Conservation (phyloP, 768 basidiomycete genomes). For the Leccinum aurantiacum region DNA sequence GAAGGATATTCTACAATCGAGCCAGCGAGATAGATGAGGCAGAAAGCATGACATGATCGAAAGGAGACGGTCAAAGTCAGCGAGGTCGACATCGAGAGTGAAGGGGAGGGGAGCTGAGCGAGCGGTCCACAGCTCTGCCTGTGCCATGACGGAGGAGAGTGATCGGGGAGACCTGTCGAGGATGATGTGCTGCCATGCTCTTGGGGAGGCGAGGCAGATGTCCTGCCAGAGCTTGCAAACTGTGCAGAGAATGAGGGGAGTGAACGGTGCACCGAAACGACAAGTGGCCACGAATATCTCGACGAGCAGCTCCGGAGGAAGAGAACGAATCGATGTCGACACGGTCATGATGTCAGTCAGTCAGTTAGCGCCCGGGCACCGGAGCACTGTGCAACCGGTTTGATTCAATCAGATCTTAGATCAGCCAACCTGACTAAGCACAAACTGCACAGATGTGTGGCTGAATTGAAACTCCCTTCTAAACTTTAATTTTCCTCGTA, state of each 20-base stretch:
- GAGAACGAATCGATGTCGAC: constrained; percentile 22
- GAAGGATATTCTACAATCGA: constrained; percentile 46
- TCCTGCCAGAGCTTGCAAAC: constrained; percentile 64
- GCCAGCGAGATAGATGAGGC: constrained; percentile 57
- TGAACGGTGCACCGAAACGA: constrained; percentile 43
- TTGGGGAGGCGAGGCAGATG: constrained; percentile 52
- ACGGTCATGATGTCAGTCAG: not conserved
- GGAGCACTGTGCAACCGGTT: no score
- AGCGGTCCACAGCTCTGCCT: constrained; percentile 54
- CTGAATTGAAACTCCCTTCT: constrained; percentile 36
- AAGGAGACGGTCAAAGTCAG: constrained; percentile 51
- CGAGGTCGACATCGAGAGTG: constrained; percentile 50
- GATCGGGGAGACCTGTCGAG: constrained; percentile 45
- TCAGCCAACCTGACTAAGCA: not conserved
- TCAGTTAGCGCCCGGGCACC: no score
- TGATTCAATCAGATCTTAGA: no score
- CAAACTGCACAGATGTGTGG: constrained; percentile 40
- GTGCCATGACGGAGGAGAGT: constrained; percentile 40
- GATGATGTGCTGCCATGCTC: constrained; percentile 58
- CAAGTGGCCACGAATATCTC: constrained; percentile 54
- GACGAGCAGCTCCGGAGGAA: constrained; percentile 64
- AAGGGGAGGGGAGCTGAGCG: constrained; percentile 55
- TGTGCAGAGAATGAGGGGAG: constrained; percentile 47
- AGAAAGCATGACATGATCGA: constrained; percentile 66
- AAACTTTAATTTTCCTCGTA: constrained; percentile 38